Evolutionary conservation across 1,139 yeast species (phyloP), one percentile per base, ranked within the genome.

Genomic region (Nakaseomyces kungkrabaensis): DNA sequence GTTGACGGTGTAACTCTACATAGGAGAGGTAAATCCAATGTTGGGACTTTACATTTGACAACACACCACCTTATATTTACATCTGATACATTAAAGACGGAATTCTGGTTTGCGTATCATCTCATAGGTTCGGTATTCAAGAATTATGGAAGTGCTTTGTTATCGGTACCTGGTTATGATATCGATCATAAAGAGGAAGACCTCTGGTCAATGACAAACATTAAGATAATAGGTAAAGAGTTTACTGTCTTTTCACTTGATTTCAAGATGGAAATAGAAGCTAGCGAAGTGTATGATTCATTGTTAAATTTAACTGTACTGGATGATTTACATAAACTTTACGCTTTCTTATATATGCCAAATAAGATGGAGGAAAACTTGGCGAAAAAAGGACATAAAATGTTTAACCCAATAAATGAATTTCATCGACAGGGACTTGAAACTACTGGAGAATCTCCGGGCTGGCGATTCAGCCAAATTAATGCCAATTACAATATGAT

Each of bases 41-140:
- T 68, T 7, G 98, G 97, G 1, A 77, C 83, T 5, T 71, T 92
- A 40, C 85, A 86, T 55, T 69, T 92, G 50, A 86, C 96, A 1
- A 79, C 90, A 1, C 90, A 84, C 66, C 98, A 92, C 70, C 72
- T 92, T 61, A 92, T 92, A 26, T 90, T 90, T 67, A 78, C 77
- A 50, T 73, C 56, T 47, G 56, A 55, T n/a, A 58, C 54, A 49
- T 67, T 66, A 32, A 69, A 72, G 37, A 70, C 82, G 52, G 97
- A 92, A 63, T 77, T 88, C 25, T 92, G 98, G 98, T 77, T 89
- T 36, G 85, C 96, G 53, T 92, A 90, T 66, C 97, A 97, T 0
- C 79, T 90, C 57, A 82, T 90, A 45, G 85, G 81, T 45, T 71
- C 76, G 50, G 81, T 86, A 2, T 77, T 78, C 55, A 79, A 84